A percentile compares a stretch with the other conserved stretches of the same genome.
These are phyloP conservation scores for Gracilaria domingensis DNA, from an alignment of 23 red algal genomes.

Conservation along the genomic window DNA sequence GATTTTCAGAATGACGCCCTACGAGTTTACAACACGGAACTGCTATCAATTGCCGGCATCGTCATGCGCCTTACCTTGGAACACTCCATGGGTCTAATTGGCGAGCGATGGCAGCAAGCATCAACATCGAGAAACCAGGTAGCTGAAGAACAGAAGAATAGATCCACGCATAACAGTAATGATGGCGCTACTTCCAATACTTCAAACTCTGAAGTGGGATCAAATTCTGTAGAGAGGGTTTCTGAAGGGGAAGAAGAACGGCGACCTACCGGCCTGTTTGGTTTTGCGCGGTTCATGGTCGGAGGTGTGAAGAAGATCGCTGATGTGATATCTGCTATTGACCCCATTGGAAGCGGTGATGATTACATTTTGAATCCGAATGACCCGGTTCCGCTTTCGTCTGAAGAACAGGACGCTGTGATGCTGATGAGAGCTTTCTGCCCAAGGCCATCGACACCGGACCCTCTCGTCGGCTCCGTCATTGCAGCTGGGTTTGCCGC, in stretches of 20 bases:
- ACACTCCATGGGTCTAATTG: conserved; percentile 62
- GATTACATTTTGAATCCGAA: conserved; percentile 58
- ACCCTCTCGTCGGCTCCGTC: conserved; percentile 43
- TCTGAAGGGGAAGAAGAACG: conserved; percentile 10
- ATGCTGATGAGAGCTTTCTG: conserved; percentile 63
- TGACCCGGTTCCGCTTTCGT: conserved; percentile 47
- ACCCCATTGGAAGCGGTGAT: conserved; percentile 20
- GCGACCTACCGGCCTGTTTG: conserved; percentile 21
- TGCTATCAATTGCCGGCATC: conserved; percentile 55
- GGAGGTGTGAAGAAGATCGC: conserved; percentile 57
- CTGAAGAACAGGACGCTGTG: conserved; percentile 61
- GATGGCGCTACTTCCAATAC: background rate
- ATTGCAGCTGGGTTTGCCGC: conserved; percentile 54
- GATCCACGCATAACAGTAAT: background rate
- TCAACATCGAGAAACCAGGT: background rate
- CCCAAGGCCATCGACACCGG: conserved; percentile 52
- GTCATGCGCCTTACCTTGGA: conserved; percentile 64
- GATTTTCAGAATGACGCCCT: conserved; percentile 76
- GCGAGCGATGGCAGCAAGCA: conserved; percentile 33
- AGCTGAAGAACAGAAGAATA: background rate
- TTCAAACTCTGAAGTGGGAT: background rate
- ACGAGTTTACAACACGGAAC: conserved; percentile 65
- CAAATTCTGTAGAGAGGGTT: background rate
- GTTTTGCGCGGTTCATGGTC: conserved; percentile 57
- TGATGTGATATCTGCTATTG: conserved; percentile 38